Base-by-base conservation (phyloP, 768 basidiomycete genomes). In the Agaricus bisporus region DNA sequence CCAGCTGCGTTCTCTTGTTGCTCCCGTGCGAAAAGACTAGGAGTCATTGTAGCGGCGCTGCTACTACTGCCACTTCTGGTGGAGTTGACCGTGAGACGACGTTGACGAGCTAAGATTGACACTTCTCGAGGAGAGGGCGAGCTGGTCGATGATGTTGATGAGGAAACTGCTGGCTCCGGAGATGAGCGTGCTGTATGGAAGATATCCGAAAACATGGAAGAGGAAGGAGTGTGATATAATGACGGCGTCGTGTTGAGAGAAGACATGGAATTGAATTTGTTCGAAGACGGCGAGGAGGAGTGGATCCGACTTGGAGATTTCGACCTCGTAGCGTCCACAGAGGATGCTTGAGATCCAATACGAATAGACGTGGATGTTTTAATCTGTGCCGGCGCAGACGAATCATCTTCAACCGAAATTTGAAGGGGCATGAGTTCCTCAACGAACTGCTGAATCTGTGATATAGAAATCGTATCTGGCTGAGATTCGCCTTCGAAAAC, bases 151-250 rank as follows among this genome's bases (percentile, higher is more conserved):
- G 32, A 5, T 2, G 49, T 11, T 32, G 12, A 5, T 18, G 28
- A 15, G 25, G 49, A 51, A 11, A 41, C n/a, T 8, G 56, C 62
- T 0, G 79, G 73, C 49, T 75, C 71, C 0, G 82, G 82, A 2
- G 85, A 83, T 3, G 80, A 79, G 9, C 79, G 76, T 3, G 86
- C 84, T 6, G 83, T 81, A 17, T 80, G 74, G 56, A 72, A 86
- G 3, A 64, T 59, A 62, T 86, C 82, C 58, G 88, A 83, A 58
- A 81, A 85, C 41, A 88, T 57, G n/a, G 87, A 89, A 0, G 89
- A 91, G 0, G 84, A 80, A 6, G 90, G 88, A 0, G 90, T 91
- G 65, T 89, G 85, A 66, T 85, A 91, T 39, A 82, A 73, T 1
- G 85, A 81, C 3, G 81, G 63, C 1, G 76, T 75, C 0, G 85